Evolutionary conservation across 1,139 yeast species (phyloP).

Genomic region (Kodamaea anthophila): DNA sequence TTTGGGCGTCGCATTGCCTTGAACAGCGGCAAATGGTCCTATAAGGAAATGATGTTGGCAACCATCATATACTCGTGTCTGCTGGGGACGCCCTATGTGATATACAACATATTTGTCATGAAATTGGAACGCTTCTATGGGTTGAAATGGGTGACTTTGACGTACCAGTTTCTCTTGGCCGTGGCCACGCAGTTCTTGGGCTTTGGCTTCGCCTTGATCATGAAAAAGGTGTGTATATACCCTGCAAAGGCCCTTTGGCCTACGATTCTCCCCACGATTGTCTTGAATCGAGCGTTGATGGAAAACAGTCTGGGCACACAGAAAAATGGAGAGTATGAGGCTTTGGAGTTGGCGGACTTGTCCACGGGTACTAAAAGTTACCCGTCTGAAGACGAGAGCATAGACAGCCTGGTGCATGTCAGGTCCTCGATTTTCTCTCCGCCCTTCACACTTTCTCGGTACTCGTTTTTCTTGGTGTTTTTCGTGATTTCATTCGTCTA

Average conservation of each 20-base stretch:
- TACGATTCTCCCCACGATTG: slow-evolving; percentile 39
- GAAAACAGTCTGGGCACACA: slow-evolving; percentile 12
- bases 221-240: slow-evolving; percentile 39
- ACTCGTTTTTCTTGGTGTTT: slow-evolving; percentile 32
- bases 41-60: slow-evolving; percentile 28
- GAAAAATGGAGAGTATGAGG: background rate
- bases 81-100: slow-evolving; percentile 39
- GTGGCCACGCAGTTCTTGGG: slow-evolving; percentile 42
- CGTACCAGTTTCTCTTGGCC: slow-evolving; percentile 33
- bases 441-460: slow-evolving; percentile 25
- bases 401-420: too few relatives aligned
- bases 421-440: too few relatives aligned
- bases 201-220: slow-evolving; percentile 42
- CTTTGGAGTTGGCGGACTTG: background rate
- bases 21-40: slow-evolving; percentile 39
- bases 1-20: slow-evolving; percentile 22
- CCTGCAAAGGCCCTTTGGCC: slow-evolving; percentile 46
- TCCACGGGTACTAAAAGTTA: background rate
- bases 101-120: slow-evolving; percentile 42
- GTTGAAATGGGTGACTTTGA: slow-evolving; percentile 37
- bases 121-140: slow-evolving; percentile 40
- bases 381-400: background rate
- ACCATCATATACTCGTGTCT: slow-evolving; percentile 43
- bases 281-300: slow-evolving; percentile 39
- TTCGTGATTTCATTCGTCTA: slow-evolving; percentile 30